Base-by-base conservation (phyloP, 1,284 basidiomycete genomes). In the Papiliotrema laurentii region DNA sequence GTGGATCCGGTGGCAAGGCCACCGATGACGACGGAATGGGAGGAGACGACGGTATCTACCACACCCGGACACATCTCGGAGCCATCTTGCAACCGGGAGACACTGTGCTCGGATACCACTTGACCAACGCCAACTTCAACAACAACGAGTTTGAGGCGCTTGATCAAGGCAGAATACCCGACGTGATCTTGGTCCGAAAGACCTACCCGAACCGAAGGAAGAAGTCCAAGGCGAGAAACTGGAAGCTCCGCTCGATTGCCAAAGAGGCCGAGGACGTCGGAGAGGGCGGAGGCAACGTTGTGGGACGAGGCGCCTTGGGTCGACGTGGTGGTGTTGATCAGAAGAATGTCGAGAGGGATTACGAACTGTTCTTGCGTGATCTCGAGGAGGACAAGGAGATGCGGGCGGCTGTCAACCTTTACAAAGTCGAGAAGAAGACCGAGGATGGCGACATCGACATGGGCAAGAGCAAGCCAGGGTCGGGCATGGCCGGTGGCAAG, bases 321-420 rank as follows among this genome's bases (percentile, higher is more conserved):
- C 78, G 91, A 44, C 80, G 87, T 77, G 92, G 92, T 34, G 92
- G 92, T 37, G 78, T 91, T 45, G 93, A 97, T 73, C 82, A 86
- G 75, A 87, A 83, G 77, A 92, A 92, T 77, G 89, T 97, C 54
- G 92, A 97, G 69, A 84, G 89, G 68, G 94, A 97, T 69, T 98
- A 97, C 72, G 94, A 97, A 76, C 63, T 90, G 55, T 98, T 98
- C 83, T 77, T 98, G 74, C 81, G 89, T 45, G 93, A 97, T 64
- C 75, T 98, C 50, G 94, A 97, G 74, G 94, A 98, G 73, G 94
- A 98, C 75, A 85, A 87, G 44, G 94, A 97, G 78, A 78, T 97
- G 79, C 82, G 94, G 45, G 80, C 81, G 16, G 83, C 83, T 16
- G 85, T 98, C 64, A 96, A 97, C 74, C 65, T 98, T 49, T 98